phyloP scores from a whole-genome alignment of 2,329 filamentous ascomycete genomes.

The Aspergillus tubingensis region DNA sequence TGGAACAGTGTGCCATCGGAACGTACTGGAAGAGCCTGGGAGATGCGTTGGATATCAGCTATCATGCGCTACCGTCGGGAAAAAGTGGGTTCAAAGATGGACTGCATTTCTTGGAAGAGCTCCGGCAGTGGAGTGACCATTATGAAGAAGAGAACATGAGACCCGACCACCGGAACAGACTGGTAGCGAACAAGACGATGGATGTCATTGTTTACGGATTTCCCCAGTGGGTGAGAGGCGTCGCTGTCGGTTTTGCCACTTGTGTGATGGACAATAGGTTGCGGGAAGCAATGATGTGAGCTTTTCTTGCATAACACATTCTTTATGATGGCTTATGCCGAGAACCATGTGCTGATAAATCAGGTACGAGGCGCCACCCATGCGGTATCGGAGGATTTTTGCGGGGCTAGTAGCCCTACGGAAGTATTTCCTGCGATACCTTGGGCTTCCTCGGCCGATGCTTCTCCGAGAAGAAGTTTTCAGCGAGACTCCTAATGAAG shows the following conservation, averaged over 20 bases:
- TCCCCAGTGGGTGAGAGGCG: constrained; percentile 44
- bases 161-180: constrained; percentile 51
- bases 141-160: constrained; percentile 65
- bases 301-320: neutral
- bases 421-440: constrained; percentile 56
- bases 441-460: constrained; percentile 60
- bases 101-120: constrained; percentile 53
- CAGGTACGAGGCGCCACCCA: constrained; percentile 19
- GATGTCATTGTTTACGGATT: constrained; percentile 63
- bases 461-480: constrained; percentile 43
- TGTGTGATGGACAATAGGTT: constrained; percentile 65
- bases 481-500: constrained; percentile 53
- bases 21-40: constrained; percentile 72
- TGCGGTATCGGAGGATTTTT: constrained; percentile 35
- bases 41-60: constrained; percentile 67
- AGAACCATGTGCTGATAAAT: neutral
- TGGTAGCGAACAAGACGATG: constrained; percentile 60
- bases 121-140: constrained; percentile 50
- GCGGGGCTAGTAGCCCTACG: constrained; percentile 54
- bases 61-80: constrained; percentile 43
- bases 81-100: constrained; percentile 50
- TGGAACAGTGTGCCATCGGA: constrained; percentile 68
- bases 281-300: constrained; percentile 65
- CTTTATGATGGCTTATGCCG: neutral
- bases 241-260: constrained; percentile 54